These are phyloP conservation scores for Phytophthora pinifolia DNA, from an alignment of 352 stramenopile genomes.

Conservation along the genomic window DNA sequence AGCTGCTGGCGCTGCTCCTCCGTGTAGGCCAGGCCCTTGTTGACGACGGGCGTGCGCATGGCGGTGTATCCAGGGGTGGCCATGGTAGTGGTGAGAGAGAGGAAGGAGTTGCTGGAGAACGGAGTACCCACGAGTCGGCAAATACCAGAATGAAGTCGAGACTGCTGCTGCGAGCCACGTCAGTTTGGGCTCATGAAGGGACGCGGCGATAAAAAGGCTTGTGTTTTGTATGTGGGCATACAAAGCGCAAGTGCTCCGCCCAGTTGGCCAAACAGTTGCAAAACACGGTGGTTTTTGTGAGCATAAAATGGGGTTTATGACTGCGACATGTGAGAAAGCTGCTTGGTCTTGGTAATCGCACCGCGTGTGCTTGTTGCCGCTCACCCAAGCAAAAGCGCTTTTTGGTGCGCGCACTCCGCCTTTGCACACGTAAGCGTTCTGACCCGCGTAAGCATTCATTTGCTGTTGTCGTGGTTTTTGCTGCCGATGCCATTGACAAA, in stretches of 20 bases:
- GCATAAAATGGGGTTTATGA: too few relatives aligned
- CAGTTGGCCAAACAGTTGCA: too few relatives aligned
- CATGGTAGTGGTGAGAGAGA: slow-evolving; percentile 9
- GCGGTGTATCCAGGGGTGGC: slow-evolving; percentile 50
- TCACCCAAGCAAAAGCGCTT: too few relatives aligned
- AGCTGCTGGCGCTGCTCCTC: slow-evolving; percentile 86
- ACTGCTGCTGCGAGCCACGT: too few relatives aligned
- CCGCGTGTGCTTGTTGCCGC: too few relatives aligned
- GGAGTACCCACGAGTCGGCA: slow-evolving; percentile 21
- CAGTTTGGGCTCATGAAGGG: slow-evolving; percentile 18
- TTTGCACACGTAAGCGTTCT: background rate
- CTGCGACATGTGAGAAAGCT: too few relatives aligned
- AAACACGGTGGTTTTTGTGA: too few relatives aligned
- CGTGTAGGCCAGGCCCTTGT: slow-evolving; percentile 95
- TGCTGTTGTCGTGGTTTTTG: slow-evolving; percentile 6
- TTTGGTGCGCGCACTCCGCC: too few relatives aligned
- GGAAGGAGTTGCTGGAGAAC: background rate
- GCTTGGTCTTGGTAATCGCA: too few relatives aligned
- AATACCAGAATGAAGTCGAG: slow-evolving; percentile 39
- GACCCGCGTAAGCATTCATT: slow-evolving; percentile 3
- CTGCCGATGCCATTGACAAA: too few relatives aligned
- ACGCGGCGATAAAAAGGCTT: slow-evolving; percentile 4
- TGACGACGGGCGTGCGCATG: slow-evolving; percentile 87
- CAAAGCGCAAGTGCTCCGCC: background rate
- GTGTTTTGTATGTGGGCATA: slow-evolving; percentile 10